Evolutionary conservation across 176 grass and related monocot genomes (phyloP), one percentile per base, ranked within the genome.

Genomic region (Hordeum marinum): DNA sequence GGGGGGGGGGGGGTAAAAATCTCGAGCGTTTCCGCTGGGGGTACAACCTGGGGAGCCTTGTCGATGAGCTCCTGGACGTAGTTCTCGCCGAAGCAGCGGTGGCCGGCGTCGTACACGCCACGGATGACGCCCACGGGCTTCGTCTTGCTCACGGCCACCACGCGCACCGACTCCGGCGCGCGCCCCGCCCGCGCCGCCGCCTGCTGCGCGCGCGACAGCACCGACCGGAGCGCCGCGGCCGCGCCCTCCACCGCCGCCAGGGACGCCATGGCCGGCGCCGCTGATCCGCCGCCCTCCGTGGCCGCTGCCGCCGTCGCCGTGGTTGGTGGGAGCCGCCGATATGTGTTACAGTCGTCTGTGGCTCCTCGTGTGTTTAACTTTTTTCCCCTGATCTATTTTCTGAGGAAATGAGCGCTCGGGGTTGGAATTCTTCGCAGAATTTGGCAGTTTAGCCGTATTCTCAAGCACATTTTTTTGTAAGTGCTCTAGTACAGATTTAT

Each of bases 61-160:
- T 96, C 96, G 68, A 98, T 77, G 66, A 98, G 85, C 87, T 96
- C 96, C 80, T 98, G 96, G 54, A 92, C 91, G 63, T 98, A 98
- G 84, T 95, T 98, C 89, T 98, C 91, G 34, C 96, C 96, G 59
- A 98, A 98, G 81, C 80, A 96, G 63, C 91, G 93, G 46, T 98
- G 90, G 6, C 96, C 93, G 20, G 89, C 87, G 20, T 98, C 89
- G 89, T 98, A 95, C 78, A 96, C 86, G 26, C 35, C 66, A 3
- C 83, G 90, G 79, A 96, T 58, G 61, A 92, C 74, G 68, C 83
- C 64, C 18, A 83, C 78, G 18, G 90, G 86, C 80, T 98, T 97
- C 59, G 95, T 97, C 88, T 97, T 97, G 90, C 95, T 92, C 8
- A 94, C 92, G 9, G 92, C 95, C 63, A 94, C 95, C 55, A 97